phyloP scores from a whole-genome alignment of 176 grass and related monocot genomes.

The Saccharum officinarum region DNA sequence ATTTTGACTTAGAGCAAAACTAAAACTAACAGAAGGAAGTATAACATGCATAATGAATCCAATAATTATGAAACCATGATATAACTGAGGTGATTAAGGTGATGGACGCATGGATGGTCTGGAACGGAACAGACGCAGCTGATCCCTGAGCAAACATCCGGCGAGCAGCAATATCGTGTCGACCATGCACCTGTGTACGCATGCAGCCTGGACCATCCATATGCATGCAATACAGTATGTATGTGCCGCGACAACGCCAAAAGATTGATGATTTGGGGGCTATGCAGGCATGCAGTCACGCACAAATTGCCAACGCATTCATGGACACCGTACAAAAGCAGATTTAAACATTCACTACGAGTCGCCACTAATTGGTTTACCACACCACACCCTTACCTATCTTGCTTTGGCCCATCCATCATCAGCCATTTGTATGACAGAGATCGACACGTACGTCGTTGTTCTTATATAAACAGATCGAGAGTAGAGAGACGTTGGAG shows the following conservation, averaged over 20 bases:
- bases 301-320: slow-evolving; percentile 38
- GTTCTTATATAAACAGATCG: no score
- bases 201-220: background rate
- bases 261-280: background rate
- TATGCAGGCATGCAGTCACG: slow-evolving; percentile 7
- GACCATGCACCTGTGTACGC: background rate
- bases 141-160: no score
- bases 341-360: slow-evolving; percentile 30
- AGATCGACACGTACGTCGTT: background rate
- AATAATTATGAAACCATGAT: no score
- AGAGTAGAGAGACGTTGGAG: no score
- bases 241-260: background rate
- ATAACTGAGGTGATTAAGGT: no score
- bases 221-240: no score
- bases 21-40: no score
- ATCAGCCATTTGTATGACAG: background rate
- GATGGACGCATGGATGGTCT: no score
- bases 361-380: slow-evolving; percentile 2
- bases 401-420: background rate
- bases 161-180: no score
- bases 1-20: no score
- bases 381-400: background rate
- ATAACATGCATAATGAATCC: no score
- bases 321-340: slow-evolving; percentile 19
- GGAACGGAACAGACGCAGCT: no score